These are phyloP conservation scores for Quercus parvula DNA, from an alignment of 306 rosid genomes.

Conservation along the genomic window DNA sequence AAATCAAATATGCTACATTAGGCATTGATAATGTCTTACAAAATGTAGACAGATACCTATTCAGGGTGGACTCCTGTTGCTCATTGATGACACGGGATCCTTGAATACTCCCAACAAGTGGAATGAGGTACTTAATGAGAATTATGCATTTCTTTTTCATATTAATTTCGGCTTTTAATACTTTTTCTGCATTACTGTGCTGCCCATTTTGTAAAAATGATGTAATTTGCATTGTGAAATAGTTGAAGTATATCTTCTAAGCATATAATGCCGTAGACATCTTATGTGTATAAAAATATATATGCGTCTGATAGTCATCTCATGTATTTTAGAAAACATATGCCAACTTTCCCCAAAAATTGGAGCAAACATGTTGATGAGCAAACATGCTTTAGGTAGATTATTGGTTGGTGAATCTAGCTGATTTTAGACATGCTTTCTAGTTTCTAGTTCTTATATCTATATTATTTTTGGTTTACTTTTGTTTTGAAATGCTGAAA, in stretches of 20 bases:
- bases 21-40: background rate
- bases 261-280: background rate
- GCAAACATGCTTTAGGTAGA: background rate
- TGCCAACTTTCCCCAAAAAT: background rate
- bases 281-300: too few species aligned
- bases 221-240: background rate
- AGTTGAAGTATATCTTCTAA: background rate
- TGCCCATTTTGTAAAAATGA: background rate
- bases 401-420: background rate
- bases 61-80: background rate
- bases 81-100: background rate
- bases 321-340: background rate
- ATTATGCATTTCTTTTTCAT: background rate
- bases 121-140: background rate
- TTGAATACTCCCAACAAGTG: background rate
- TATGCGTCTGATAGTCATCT: background rate
- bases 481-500: background rate
- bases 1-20: background rate
- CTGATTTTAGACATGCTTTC: background rate
- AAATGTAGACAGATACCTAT: background rate
- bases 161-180: background rate
- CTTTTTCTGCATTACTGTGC: background rate
- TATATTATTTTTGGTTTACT: background rate
- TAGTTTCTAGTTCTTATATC: background rate
- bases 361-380: background rate